These are phyloP conservation scores for Emiliania huxleyi DNA, from an alignment of 78 protist species.

Conservation along the genomic window DNA sequence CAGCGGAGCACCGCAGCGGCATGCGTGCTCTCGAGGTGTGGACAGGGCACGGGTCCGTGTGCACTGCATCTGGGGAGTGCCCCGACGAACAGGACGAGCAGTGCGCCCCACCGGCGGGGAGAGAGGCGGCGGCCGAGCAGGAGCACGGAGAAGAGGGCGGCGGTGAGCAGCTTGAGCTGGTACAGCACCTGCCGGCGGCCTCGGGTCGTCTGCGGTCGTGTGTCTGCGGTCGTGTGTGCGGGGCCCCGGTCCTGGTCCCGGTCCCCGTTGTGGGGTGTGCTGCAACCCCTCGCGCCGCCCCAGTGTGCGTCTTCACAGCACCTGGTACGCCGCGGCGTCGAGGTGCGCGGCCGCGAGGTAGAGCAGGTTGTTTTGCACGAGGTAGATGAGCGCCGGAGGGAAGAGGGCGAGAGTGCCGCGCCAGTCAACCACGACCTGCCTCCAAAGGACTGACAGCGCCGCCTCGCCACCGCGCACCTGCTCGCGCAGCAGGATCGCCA, in stretches of 20 bases:
- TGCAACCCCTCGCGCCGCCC: too few relatives aligned
- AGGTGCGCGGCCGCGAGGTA: not conserved
- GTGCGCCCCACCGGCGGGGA: not conserved
- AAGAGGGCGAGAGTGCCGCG: not conserved
- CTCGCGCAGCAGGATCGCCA: not conserved
- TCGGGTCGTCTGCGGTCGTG: too few relatives aligned
- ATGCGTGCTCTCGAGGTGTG: too few relatives aligned
- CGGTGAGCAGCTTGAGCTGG: constrained; percentile 18
- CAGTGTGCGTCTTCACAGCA: too few relatives aligned
- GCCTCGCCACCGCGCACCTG: too few relatives aligned
- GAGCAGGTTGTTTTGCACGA: constrained; percentile 22
- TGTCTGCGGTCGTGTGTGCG: too few relatives aligned
- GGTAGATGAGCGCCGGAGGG: constrained; percentile 29
- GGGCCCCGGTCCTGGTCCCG: not conserved
- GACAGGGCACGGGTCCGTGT: too few relatives aligned
- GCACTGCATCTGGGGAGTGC: too few relatives aligned
- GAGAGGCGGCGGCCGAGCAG: not conserved
- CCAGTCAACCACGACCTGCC: not conserved
- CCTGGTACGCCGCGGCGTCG: constrained; percentile 10
- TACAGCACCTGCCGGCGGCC: not conserved
- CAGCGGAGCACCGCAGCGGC: too few relatives aligned
- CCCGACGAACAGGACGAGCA: not conserved
- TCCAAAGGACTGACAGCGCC: not conserved
- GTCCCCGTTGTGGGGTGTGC: not conserved
- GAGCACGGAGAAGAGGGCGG: constrained; percentile 11